Percentiles rank a stretch among this genome's conserved stretches.
phyloP scores from a whole-genome alignment of 345 rosid species.

The Carallia brachiata region DNA sequence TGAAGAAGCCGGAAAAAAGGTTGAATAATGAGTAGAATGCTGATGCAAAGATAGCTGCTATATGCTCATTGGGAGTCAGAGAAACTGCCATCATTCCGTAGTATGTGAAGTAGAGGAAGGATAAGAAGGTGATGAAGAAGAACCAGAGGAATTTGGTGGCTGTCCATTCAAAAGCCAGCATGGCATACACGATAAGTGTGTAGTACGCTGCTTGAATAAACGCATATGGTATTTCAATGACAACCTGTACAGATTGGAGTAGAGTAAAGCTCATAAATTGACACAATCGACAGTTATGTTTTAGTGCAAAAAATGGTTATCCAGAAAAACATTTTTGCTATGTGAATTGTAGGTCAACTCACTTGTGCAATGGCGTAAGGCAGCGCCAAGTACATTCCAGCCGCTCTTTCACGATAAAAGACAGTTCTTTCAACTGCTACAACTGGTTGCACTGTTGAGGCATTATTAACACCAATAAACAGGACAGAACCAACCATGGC shows the following conservation, averaged over 20 bases:
- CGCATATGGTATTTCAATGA: conserved; percentile 64
- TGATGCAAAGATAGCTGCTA: conserved; percentile 69
- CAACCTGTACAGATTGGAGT: conserved; percentile 45
- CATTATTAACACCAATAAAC: conserved; percentile 50
- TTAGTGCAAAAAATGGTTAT: too few relatives aligned
- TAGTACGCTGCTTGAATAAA: conserved; percentile 60
- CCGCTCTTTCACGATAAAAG: conserved; percentile 57
- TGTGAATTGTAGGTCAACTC: background rate
- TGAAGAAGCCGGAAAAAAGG: conserved; percentile 83
- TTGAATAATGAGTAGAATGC: conserved; percentile 76
- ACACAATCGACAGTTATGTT: too few relatives aligned
- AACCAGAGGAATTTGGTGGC: conserved; percentile 77
- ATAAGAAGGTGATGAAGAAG: conserved; percentile 72
- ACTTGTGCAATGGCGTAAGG: conserved; percentile 62
- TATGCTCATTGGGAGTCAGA: conserved; percentile 75
- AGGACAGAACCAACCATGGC: conserved; percentile 44
- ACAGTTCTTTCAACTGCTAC: conserved; percentile 58
- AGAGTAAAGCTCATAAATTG: too few relatives aligned
- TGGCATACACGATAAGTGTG: conserved; percentile 62
- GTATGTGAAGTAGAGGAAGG: conserved; percentile 91
- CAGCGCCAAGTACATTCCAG: conserved; percentile 52
- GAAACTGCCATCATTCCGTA: conserved; percentile 95
- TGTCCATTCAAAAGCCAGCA: conserved; percentile 80
- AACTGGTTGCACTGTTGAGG: conserved; percentile 46
- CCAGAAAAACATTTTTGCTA: too few relatives aligned